Evolutionary conservation across 495 filamentous ascomycete species (phyloP), one percentile per base, ranked within the genome.

Genomic region (Podospora australis): DNA sequence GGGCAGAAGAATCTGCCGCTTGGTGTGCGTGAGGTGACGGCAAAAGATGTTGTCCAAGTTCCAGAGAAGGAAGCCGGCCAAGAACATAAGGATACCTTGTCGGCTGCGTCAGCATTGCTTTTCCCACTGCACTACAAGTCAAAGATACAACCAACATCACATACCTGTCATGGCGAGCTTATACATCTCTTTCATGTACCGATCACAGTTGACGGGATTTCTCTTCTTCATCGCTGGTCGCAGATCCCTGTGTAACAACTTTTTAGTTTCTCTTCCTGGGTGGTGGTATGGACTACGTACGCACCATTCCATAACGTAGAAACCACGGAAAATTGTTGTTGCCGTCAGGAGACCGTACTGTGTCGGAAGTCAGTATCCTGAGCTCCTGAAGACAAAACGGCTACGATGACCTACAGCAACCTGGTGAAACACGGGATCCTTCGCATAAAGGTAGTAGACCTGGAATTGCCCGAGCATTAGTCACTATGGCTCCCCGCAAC

Each of bases 341-440:
- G 75, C 71, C 0, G 90, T 96, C n/a, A 98, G 66, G 4, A 90
- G 50, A 2, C 83, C 88, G 57, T 94, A 96, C 9, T n/a, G n/a
- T n/a, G n/a, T n/a, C n/a, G n/a, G n/a, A n/a, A n/a, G n/a, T n/a
- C n/a, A n/a, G n/a, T n/a, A n/a, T n/a, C n/a, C n/a, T n/a, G n/a
- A n/a, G n/a, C n/a, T n/a, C n/a, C n/a, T n/a, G n/a, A n/a, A n/a
- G n/a, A n/a, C n/a, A n/a, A n/a, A n/a, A n/a, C n/a, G n/a, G n/a
- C n/a, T n/a, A n/a, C n/a, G n/a, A n/a, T n/a, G n/a, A n/a, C n/a
- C n/a, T n/a, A n/a, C n/a, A n/a, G 83, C 85, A 50, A 83, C 84
- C 62, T 97, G 92, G 65, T 98, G 92, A 66, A 97, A 98, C 0
- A 80, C 72, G 0, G 92, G 92, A 58, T 96, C 83, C 64, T 96